Percentiles rank a stretch among this genome's conserved stretches.
phyloP scores from a whole-genome alignment of 73 alveolate species.

The Tetrahymena malaccensis region DNA sequence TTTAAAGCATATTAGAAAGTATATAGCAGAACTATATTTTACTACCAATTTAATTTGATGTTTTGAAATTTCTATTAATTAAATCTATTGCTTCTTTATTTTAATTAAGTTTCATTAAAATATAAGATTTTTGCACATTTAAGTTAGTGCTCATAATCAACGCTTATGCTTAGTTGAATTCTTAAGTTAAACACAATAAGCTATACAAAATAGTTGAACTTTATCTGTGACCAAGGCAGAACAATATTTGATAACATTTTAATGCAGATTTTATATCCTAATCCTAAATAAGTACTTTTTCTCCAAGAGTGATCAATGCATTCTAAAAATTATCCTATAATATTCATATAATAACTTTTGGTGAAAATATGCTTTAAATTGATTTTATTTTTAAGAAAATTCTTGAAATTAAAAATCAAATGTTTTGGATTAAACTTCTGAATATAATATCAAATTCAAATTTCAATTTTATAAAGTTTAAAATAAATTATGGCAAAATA shows the following conservation, averaged over 20 bases:
- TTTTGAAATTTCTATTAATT: neutral
- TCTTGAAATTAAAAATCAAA: no score
- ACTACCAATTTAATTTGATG: neutral
- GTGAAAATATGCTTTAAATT: neutral
- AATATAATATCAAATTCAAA: no score
- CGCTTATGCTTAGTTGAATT: neutral
- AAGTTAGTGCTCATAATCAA: neutral
- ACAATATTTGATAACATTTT: neutral
- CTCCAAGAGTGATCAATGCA: neutral
- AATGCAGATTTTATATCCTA: neutral
- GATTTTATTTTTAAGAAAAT: no score
- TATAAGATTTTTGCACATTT: neutral
- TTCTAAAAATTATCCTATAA: neutral
- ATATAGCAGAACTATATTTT: neutral
- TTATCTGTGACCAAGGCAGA: neutral
- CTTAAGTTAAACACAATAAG: neutral
- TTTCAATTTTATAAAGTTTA: no score
- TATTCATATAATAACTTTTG: neutral
- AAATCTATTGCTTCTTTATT: neutral
- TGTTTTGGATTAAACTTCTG: no score
- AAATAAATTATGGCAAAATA: no score
- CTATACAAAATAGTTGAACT: neutral
- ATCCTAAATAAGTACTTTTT: neutral
- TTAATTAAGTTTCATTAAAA: neutral
- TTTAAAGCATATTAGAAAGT: neutral